Conservation (phyloP, 495 filamentous ascomycete species). For the Aspergillus avenaceus region DNA sequence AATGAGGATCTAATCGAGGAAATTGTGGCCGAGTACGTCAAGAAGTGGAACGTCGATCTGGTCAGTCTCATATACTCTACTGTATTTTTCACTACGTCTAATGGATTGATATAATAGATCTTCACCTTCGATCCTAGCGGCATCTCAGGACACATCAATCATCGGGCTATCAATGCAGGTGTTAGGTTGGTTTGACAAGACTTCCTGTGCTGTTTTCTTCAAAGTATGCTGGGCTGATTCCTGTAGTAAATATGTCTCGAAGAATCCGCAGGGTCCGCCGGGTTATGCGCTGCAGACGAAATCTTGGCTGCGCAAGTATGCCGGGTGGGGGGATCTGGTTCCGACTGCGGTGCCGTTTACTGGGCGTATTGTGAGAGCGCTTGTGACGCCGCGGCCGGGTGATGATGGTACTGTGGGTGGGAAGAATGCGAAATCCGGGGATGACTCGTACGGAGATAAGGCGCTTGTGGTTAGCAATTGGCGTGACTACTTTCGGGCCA, state of each 20-base stretch:
- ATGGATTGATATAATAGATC: not conserved
- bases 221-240: not conserved
- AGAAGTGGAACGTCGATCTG: slow-evolving; percentile 6
- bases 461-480: slow-evolving; percentile 7
- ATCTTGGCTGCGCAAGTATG: slow-evolving; percentile 5
- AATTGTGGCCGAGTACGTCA: slow-evolving; percentile 1
- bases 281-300: slow-evolving; percentile 4
- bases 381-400: not conserved
- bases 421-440: not conserved
- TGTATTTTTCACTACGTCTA: not conserved
- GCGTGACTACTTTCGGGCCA: slow-evolving; percentile 1
- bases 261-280: not conserved
- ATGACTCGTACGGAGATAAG: slow-evolving; percentile 2
- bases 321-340: slow-evolving; percentile 1
- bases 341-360: slow-evolving; percentile 5
- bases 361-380: slow-evolving; percentile 1
- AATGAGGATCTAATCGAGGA: slow-evolving; percentile 5
- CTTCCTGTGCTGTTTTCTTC: too few relatives aligned
- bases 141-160: slow-evolving; percentile 8
- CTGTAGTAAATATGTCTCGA: slow-evolving; percentile 3
- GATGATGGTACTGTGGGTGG: not conserved
- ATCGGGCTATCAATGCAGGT: slow-evolving; percentile 3
- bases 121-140: slow-evolving; percentile 8
- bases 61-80: not conserved
- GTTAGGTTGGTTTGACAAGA: not conserved